These are phyloP conservation scores for Leccinum solheimii DNA, from an alignment of 1,284 basidiomycete genomes.

Conservation along the genomic window DNA sequence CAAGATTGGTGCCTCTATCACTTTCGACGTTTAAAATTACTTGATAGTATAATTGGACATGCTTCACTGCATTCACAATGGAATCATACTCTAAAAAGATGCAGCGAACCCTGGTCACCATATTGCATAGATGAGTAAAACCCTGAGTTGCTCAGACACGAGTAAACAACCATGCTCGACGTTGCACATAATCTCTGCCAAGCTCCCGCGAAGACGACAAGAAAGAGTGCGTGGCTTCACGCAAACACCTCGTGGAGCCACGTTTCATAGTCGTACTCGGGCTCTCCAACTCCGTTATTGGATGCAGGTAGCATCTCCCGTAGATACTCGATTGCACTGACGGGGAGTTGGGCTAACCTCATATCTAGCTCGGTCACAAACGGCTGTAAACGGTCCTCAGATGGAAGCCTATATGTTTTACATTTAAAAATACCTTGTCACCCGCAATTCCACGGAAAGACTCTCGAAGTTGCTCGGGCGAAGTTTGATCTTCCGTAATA, in stretches of 20 bases:
- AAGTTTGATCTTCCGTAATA: conserved; percentile 94
- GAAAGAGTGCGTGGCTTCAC: conserved; percentile 29
- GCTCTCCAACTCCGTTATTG: conserved; percentile 56
- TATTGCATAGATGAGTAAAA: background rate
- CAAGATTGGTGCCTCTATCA: conserved; percentile 77
- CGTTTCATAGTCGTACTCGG: conserved; percentile 73
- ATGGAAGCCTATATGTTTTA: conserved; percentile 5
- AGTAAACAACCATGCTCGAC: background rate
- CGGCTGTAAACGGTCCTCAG: conserved; percentile 52
- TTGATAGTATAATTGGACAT: conserved; percentile 23
- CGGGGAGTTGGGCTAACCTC: conserved; percentile 81
- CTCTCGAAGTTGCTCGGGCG: conserved; percentile 88
- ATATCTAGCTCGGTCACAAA: conserved; percentile 95
- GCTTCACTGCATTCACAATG: conserved; percentile 14
- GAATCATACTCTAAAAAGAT: conserved; percentile 2
- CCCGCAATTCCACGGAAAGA: conserved; percentile 91
- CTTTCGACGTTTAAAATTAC: conserved; percentile 65
- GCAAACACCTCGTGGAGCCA: conserved; percentile 79
- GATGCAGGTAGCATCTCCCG: conserved; percentile 69
- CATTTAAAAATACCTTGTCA: conserved; percentile 69
- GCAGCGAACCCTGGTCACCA: background rate
- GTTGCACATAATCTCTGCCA: background rate
- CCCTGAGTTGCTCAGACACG: background rate
- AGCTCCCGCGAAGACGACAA: background rate
- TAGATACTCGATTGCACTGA: conserved; percentile 80